Percentiles rank a stretch among this genome's conserved stretches.
These are phyloP conservation scores for Tripterygium wilfordii DNA, from an alignment of 177 flowering plant genomes.

Conservation along the genomic window DNA sequence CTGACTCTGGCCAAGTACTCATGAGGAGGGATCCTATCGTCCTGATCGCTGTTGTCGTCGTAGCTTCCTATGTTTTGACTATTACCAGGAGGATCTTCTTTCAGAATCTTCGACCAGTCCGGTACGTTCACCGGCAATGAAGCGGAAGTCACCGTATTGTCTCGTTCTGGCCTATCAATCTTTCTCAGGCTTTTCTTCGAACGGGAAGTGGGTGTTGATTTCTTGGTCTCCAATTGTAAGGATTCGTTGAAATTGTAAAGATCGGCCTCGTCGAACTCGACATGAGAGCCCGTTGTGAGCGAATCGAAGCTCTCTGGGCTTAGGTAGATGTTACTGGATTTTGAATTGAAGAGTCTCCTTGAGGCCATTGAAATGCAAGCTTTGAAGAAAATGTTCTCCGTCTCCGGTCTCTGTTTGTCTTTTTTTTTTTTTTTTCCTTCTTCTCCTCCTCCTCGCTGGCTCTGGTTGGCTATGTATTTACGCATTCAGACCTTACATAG, in stretches of 20 bases:
- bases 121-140: slow-evolving; percentile 71
- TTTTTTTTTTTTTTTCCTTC: not conserved
- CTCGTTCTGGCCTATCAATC: not conserved
- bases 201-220: slow-evolving; percentile 15
- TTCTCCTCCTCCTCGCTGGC: slow-evolving; percentile 15
- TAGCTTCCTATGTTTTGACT: slow-evolving; percentile 5
- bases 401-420: slow-evolving; percentile 1
- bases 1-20: slow-evolving; percentile 49
- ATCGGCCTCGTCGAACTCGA: slow-evolving; percentile 60
- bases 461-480: slow-evolving; percentile 16
- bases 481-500: too few species aligned
- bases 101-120: slow-evolving; percentile 65
- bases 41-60: slow-evolving; percentile 21
- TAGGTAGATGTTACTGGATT: slow-evolving; percentile 17
- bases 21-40: slow-evolving; percentile 44
- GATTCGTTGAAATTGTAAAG: slow-evolving; percentile 16
- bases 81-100: slow-evolving; percentile 17
- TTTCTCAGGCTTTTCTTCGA: slow-evolving; percentile 19
- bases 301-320: not conserved
- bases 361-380: slow-evolving; percentile 27
- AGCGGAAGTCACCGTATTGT: slow-evolving; percentile 7
- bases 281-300: slow-evolving; percentile 8
- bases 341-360: slow-evolving; percentile 19
- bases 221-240: slow-evolving; percentile 17
- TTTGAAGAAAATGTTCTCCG: not conserved